Percentiles rank a stretch among this genome's conserved stretches.
phyloP scores from a whole-genome alignment of 139 green algal species.

The Chara braunii region DNA sequence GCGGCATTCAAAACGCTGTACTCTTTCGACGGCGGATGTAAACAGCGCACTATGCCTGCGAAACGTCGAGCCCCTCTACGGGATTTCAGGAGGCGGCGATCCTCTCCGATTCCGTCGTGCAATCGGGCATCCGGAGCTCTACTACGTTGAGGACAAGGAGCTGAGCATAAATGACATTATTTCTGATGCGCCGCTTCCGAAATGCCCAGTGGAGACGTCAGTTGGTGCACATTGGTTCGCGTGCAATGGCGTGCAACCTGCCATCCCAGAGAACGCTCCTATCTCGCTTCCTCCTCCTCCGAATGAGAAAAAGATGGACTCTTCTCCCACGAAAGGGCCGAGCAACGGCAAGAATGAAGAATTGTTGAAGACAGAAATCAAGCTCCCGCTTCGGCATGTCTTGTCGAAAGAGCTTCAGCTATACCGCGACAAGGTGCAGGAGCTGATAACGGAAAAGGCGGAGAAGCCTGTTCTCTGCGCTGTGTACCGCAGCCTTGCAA shows the following conservation, averaged over 20 bases:
- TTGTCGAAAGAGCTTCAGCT: constrained; percentile 66
- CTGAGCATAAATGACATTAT: constrained; percentile 43
- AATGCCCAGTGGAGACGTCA: constrained; percentile 59
- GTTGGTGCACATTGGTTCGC: constrained; percentile 81
- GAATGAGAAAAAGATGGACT: background rate
- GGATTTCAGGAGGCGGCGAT: constrained; percentile 58
- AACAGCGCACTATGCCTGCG: constrained; percentile 65
- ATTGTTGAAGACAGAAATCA: no score
- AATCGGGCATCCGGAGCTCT: constrained; percentile 61
- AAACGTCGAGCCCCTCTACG: constrained; percentile 75
- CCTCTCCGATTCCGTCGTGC: constrained; percentile 56
- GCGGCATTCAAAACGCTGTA: constrained; percentile 63
- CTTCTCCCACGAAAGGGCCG: no score
- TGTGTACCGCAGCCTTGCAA: constrained; percentile 46
- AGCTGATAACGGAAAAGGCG: constrained; percentile 7
- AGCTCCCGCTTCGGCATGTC: constrained; percentile 62
- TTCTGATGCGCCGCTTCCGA: constrained; percentile 58
- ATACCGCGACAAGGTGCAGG: background rate
- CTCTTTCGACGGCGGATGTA: constrained; percentile 68
- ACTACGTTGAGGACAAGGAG: constrained; percentile 45
- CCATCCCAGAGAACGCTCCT: constrained; percentile 75
- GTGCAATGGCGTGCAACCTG: constrained; percentile 77
- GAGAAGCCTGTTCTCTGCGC: constrained; percentile 18
- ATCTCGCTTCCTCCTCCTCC: background rate
- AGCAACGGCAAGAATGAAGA: no score